Conservation (phyloP, 129 eudicot species). For the Lactuca sativa region DNA sequence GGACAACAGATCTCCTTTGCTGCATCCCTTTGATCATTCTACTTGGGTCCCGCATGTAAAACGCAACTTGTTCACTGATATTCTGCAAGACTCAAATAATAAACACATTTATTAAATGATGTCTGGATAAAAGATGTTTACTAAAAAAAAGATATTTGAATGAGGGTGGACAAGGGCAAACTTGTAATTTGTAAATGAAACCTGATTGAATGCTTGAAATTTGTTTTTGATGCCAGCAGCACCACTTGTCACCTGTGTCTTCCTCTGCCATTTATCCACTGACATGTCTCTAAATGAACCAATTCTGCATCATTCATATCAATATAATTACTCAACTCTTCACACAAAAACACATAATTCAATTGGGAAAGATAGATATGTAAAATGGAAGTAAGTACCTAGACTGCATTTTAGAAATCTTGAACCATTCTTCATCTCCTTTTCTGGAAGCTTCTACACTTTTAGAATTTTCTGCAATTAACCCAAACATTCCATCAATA, state of each 20-base stretch:
- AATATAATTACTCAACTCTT: conserved; percentile 23
- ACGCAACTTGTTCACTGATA: conserved; percentile 90
- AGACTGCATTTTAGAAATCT: conserved; percentile 79
- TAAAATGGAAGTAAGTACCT: conserved; percentile 48
- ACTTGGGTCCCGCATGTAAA: conserved; percentile 93
- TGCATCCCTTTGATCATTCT: conserved; percentile 90
- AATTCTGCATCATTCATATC: conserved; percentile 37
- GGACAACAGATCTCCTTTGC: conserved; percentile 66
- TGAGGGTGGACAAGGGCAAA: conserved; percentile 50
- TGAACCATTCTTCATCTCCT: conserved; percentile 72
- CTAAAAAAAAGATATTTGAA: conserved; percentile 39
- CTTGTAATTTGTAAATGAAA: conserved; percentile 44
- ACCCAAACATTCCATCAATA: conserved; percentile 3
- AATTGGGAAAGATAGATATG: too few species aligned
- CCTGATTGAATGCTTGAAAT: conserved; percentile 85
- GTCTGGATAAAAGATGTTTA: neutral
- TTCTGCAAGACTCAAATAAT: conserved; percentile 37
- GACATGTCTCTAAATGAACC: conserved; percentile 65
- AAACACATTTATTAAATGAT: neutral
- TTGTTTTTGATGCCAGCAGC: conserved; percentile 74
- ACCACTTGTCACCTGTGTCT: conserved; percentile 79
- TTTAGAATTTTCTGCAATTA: neutral
- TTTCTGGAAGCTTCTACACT: conserved; percentile 33
- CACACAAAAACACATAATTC: neutral
- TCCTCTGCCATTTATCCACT: conserved; percentile 93